Evolutionary conservation across 2,329 filamentous ascomycete genomes (phyloP), one percentile per base, ranked within the genome.

Genomic region (Cercospora sojina): DNA sequence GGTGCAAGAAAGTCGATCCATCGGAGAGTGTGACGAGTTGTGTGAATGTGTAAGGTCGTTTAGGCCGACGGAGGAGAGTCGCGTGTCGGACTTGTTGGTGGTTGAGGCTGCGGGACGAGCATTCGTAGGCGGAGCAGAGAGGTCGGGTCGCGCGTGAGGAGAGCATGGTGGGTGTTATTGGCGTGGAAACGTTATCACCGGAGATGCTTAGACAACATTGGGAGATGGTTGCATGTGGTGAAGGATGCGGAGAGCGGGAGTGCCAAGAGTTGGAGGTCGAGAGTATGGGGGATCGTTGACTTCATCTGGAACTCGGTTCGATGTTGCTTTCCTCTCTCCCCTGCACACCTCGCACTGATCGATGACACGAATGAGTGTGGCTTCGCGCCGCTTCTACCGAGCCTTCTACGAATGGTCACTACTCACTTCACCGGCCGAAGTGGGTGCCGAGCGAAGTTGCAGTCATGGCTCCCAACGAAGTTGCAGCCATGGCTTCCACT

Each of bases 1-100:
- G 91, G 75, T 89, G 85, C 58, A 90, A 88, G 81, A 88, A 98
- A 67, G 93, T 91, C 75, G 88, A 91, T 73, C 95, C 95, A 83
- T 99, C 95, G 47, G 90, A 92, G 70, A 98, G 90, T 62, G 93
- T 93, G 72, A 99, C 85, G 67, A 99, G 87, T 81, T 99, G 95
- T n/a, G 94, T 97, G 84, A 97, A 98, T 72, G 90, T 92, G 85
- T 97, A 98, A 49, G 95, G 94, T 5, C 93, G 88, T 76, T 93
- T 91, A n/a, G 93, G 93, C 16, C 95, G 92, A 69, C 86, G 86
- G 77, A 98, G 87, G 70, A 97, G 90, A 25, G 91, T 93, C 61
- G 95, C 95, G 77, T 92, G 88, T 67, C 93, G 90, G 77, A 88
- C 84, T 82, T 93, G 90, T 59, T 73, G 70, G 23, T 65, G 65